Percentiles rank a stretch among this genome's conserved stretches.
Conservation (phyloP, 1,139 yeast genomes). For the Suhomyces kunorum region DNA sequence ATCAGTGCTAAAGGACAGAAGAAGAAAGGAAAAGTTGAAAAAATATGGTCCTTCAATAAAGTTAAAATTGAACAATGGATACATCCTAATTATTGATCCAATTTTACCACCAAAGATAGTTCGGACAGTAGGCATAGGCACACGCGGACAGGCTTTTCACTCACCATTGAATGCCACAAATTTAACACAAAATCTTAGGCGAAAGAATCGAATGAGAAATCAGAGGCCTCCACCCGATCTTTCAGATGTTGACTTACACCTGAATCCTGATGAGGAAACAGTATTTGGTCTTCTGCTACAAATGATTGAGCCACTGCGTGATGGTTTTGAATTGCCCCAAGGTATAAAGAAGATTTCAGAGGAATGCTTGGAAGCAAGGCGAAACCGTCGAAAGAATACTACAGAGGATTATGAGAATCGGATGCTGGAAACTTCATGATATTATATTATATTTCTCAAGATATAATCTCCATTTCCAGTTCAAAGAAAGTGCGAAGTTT, state of each 20-base stretch:
- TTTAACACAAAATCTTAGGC: background rate
- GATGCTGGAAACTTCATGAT: too few species aligned
- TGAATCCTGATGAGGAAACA: conserved; percentile 1
- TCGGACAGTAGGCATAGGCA: background rate
- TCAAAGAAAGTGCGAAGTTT: background rate
- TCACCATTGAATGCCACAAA: too few species aligned
- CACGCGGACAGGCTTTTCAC: too few species aligned
- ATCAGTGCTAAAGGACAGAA: conserved; percentile 20
- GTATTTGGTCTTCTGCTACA: conserved; percentile 11
- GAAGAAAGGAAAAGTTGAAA: conserved; percentile 23
- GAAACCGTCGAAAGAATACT: too few species aligned
- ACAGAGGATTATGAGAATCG: too few species aligned
- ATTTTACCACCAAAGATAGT: conserved; percentile 30
- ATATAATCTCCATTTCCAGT: background rate
- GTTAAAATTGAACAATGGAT: conserved; percentile 32
- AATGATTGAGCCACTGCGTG: conserved; percentile 2
- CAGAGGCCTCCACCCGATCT: background rate
- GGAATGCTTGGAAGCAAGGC: too few species aligned
- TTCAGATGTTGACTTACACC: conserved; percentile 1
- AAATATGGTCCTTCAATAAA: conserved; percentile 30
- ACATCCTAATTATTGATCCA: conserved; percentile 33
- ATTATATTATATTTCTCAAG: too few species aligned
- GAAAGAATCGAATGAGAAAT: background rate
- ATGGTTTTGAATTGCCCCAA: conserved; percentile 11
- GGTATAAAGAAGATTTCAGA: conserved; percentile 1